Evolutionary conservation across 2,329 filamentous ascomycete genomes (phyloP).

Genomic region (Pleurostoma richardsiae): DNA sequence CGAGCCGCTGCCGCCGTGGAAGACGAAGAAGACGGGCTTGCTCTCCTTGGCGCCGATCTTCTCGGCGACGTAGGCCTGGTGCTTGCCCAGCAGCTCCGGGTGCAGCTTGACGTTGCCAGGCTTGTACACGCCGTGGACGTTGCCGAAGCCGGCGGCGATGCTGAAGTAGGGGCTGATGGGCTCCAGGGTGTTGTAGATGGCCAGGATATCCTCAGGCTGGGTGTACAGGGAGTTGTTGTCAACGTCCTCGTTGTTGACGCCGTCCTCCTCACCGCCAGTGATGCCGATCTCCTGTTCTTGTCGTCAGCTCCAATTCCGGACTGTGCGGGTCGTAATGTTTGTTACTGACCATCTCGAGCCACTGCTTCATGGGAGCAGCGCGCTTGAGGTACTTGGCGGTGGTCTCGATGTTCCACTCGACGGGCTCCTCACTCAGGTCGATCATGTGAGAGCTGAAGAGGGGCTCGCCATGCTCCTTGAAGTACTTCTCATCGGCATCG

Average conservation of each 20-base stretch:
- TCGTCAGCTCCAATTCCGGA: too few relatives aligned
- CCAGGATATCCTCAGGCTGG: conserved; percentile 92
- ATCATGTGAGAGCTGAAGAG: conserved; percentile 99
- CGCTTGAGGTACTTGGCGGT: conserved; percentile 93
- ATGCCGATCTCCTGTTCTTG: conserved; percentile 63
- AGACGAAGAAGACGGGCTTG: conserved; percentile 98
- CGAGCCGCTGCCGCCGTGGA: conserved; percentile 96
- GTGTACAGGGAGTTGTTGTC: conserved; percentile 98
- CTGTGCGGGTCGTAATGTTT: too few relatives aligned
- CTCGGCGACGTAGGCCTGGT: conserved; percentile 87
- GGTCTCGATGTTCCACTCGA: conserved; percentile 87
- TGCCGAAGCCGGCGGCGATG: conserved; percentile 96
- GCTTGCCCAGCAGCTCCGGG: conserved; percentile 93
- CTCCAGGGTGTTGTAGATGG: conserved; percentile 81
- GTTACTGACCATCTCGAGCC: conserved; percentile 75
- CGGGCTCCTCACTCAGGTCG: conserved; percentile 86
- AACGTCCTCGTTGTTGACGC: conserved; percentile 96
- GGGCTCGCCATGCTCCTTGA: conserved; percentile 88
- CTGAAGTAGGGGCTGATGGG: conserved; percentile 94
- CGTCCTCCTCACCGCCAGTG: conserved; percentile 95
- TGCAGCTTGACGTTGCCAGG: conserved; percentile 89
- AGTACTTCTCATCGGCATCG: conserved; percentile 89
- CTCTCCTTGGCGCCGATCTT: conserved; percentile 65
- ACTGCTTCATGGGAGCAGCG: conserved; percentile 94
- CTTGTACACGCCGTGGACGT: conserved; percentile 99